These are phyloP conservation scores for Bombardia bombarda DNA, from an alignment of 495 filamentous ascomycete species.

Conservation along the genomic window DNA sequence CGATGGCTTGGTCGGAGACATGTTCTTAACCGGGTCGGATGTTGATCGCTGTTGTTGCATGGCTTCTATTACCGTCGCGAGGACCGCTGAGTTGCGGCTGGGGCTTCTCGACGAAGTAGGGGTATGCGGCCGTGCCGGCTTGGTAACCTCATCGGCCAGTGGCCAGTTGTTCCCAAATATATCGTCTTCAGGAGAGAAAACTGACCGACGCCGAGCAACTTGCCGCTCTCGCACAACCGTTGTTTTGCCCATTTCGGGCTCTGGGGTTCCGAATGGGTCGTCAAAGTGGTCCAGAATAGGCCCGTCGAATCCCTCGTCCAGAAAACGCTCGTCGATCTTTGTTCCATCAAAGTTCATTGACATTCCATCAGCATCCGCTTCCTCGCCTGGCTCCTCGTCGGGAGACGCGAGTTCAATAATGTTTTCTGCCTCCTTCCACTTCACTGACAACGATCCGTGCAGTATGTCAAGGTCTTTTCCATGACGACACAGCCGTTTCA, in stretches of 20 bases:
- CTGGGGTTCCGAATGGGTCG: constrained; percentile 27
- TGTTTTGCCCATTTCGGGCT: constrained; percentile 31
- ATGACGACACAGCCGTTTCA: constrained; percentile 65
- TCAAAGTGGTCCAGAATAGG: constrained; percentile 23
- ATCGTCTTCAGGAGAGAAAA: constrained; percentile 56
- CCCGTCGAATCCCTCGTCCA: constrained; percentile 49
- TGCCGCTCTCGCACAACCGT: constrained; percentile 35
- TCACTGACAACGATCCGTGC: constrained; percentile 48
- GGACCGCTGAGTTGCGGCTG: constrained; percentile 50
- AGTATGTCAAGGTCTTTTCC: constrained; percentile 60
- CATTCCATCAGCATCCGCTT: constrained; percentile 18
- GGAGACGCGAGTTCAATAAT: constrained; percentile 81
- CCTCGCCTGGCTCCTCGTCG: constrained; percentile 55
- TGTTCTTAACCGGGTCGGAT: constrained; percentile 37
- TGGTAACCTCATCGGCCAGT: constrained; percentile 23
- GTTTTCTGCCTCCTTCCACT: constrained; percentile 82
- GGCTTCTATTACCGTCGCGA: constrained; percentile 66
- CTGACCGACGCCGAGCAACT: constrained; percentile 40
- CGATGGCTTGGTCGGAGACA: constrained; percentile 29
- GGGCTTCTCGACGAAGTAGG: constrained; percentile 25
- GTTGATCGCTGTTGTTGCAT: constrained; percentile 59
- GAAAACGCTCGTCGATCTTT: constrained; percentile 43
- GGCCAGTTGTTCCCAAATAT: constrained; percentile 51
- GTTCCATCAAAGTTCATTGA: constrained; percentile 21
- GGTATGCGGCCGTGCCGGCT: constrained; percentile 26